Evolutionary conservation across 768 basidiomycete species (phyloP).

Genomic region (Hygrocybe coccinea): DNA sequence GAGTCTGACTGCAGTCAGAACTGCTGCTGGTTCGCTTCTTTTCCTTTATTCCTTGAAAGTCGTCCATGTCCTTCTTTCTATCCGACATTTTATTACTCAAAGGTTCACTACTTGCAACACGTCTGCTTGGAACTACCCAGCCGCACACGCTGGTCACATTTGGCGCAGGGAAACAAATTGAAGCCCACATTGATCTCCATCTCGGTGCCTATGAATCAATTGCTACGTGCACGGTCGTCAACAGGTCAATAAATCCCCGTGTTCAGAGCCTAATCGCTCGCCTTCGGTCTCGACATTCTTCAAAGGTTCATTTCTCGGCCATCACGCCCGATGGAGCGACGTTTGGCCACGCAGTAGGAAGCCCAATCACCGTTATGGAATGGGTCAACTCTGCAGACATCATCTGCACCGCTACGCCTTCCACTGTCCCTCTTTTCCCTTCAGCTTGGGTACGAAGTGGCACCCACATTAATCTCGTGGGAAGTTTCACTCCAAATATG

Average conservation of each 20-base stretch:
- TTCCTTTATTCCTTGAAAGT: not conserved
- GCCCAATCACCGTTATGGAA: constrained; percentile 17
- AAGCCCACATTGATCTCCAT: constrained; percentile 59
- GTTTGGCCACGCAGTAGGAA: not conserved
- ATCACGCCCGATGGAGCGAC: not conserved
- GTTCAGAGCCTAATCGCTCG: constrained; percentile 28
- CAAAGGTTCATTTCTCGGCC: not conserved
- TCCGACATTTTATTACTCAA: constrained; percentile 1
- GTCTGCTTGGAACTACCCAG: constrained; percentile 39
- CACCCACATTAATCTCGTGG: constrained; percentile 70
- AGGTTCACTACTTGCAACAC: constrained; percentile 69
- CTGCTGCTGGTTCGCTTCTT: constrained; percentile 59
- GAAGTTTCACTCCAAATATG: constrained; percentile 81
- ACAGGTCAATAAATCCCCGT: constrained; percentile 52
- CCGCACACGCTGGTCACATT: constrained; percentile 56
- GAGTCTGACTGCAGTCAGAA: constrained; percentile 72
- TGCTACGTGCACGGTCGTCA: constrained; percentile 52
- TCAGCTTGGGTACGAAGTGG: constrained; percentile 54
- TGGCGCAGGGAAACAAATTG: constrained; percentile 72
- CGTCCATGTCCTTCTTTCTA: no score
- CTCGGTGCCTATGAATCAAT: constrained; percentile 55
- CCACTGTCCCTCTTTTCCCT: constrained; percentile 65
- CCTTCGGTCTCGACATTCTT: constrained; percentile 15
- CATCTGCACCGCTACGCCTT: constrained; percentile 75
- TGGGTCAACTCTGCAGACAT: constrained; percentile 44